Evolutionary conservation across 2,329 filamentous ascomycete genomes (phyloP), one percentile per base, ranked within the genome.

Genomic region (Septoria linicola): DNA sequence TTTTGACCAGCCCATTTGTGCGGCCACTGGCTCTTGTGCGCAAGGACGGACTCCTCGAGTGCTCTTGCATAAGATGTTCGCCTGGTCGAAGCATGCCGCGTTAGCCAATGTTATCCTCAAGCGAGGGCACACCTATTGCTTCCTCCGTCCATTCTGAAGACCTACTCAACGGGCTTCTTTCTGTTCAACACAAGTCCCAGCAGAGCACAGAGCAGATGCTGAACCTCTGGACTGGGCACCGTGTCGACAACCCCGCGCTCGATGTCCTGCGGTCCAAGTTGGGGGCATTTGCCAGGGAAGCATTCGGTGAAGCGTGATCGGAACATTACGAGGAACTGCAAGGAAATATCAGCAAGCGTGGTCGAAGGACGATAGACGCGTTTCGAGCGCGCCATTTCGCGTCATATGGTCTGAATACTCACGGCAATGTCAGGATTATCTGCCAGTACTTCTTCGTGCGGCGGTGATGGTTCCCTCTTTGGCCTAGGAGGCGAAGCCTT

Each of bases 161-260:
- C 89, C 72, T 82, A 97, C 93, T 99, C 96, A 68, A 97, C 88
- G 73, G 96, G 91, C 70, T 99, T 96, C 78, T 99, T 97, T 71
- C 93, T 85, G 72, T 99, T 99, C 65, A 99, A 78, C 49, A 96
- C 82, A 63, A 99, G 77, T 25, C 88, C 85, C 37, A 99, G 77
- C 59, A 99, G 73, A 57, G 90, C 90, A 76, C 95, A 99, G 20
- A 99, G 78, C 52, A 99, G 83, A 61, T 85, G 81, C 75, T 97
- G 92, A 40, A 88, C 85, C 66, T 91, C 85, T 65, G 95, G 85
- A 63, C 90, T 89, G 2, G 92, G 91, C 17, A 85, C 73, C 41
- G 80, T 73, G 68, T 92, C 88, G 55, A 85, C 82, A 44, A 96
- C 81, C 44, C 93, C 93, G 69, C 81, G 80, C 72, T 99, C 93